A percentile compares a stretch with the other conserved stretches of the same genome.
Evolutionary conservation across 805 yeast genomes (phyloP).

Genomic region (Monosporozyma solicola): DNA sequence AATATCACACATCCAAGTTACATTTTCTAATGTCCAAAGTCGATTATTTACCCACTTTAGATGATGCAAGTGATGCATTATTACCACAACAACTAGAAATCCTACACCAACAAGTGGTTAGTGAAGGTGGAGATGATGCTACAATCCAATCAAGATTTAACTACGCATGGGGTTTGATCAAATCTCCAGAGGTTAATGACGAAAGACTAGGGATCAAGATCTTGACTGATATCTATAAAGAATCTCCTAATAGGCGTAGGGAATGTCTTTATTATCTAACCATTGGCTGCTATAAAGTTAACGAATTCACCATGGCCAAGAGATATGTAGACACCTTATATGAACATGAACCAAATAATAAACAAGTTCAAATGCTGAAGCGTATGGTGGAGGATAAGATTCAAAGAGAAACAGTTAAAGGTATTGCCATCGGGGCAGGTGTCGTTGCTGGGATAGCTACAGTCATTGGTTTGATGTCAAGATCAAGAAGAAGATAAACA

Average conservation of each 20-base stretch:
- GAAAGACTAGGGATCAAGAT: conserved; percentile 75
- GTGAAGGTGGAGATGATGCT: conserved; percentile 68
- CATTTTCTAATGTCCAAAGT: conserved; percentile 16
- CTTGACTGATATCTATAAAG: conserved; percentile 59
- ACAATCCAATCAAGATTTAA: conserved; percentile 83
- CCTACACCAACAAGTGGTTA: conserved; percentile 63
- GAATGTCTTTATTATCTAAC: conserved; percentile 85
- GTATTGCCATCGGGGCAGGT: conserved; percentile 82
- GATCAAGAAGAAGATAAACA: conserved; percentile 10
- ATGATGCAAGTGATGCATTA: conserved; percentile 37
- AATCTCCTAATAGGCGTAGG: conserved; percentile 72
- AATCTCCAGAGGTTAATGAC: conserved; percentile 50
- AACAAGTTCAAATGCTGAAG: conserved; percentile 65
- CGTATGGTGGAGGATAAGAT: conserved; percentile 75
- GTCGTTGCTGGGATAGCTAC: conserved; percentile 80
- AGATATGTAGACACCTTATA: conserved; percentile 73
- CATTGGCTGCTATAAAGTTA: conserved; percentile 79
- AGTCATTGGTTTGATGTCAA: conserved; percentile 20
- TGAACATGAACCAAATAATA: conserved; percentile 73
- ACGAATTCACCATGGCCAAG: conserved; percentile 79
- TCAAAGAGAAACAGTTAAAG: conserved; percentile 80
- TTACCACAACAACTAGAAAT: conserved; percentile 67
- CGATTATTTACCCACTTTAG: conserved; percentile 24
- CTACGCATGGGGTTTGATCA: conserved; percentile 92
- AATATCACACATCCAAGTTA: neutral